Evolutionary conservation across 192 early-diverging fungal genomes (phyloP).

Genomic region (Coemansia sp.): DNA sequence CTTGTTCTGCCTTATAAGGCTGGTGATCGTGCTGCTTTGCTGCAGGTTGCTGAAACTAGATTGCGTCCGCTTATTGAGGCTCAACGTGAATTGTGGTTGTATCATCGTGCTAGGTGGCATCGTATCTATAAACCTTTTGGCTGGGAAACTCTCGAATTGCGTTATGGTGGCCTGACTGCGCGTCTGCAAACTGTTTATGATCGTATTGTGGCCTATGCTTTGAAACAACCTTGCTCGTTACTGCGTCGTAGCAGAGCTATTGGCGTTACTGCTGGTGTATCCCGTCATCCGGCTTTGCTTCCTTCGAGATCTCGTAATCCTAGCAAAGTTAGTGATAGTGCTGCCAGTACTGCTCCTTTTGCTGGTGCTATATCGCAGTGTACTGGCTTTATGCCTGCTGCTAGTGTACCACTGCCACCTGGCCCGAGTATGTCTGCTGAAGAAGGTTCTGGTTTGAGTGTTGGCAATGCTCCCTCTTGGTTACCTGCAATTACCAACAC

Average conservation of each 20-base stretch:
- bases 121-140: conserved; percentile 82
- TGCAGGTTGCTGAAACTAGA: conserved; percentile 59
- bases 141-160: conserved; percentile 78
- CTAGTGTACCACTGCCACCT: conserved; percentile 8
- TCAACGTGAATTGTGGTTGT: conserved; percentile 73
- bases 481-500: conserved; percentile 19
- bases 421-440: conserved; percentile 41
- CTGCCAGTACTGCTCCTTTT: too few species aligned
- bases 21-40: conserved; percentile 55
- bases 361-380: too few species aligned
- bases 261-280: conserved; percentile 46
- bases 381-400: neutral
- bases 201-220: conserved; percentile 59
- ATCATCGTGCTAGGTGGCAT: conserved; percentile 78
- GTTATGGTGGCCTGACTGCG: conserved; percentile 74
- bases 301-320: conserved; percentile 26
- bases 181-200: conserved; percentile 69
- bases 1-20: conserved; percentile 62
- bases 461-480: conserved; percentile 38
- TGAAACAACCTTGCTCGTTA: conserved; percentile 19
- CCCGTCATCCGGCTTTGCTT: conserved; percentile 37
- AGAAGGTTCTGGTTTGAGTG: conserved; percentile 28
- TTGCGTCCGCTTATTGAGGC: conserved; percentile 60
- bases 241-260: conserved; percentile 46
- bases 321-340: conserved; percentile 9